Percentiles rank a stretch among this genome's conserved stretches.
Evolutionary conservation across 805 yeast genomes (phyloP).

Genomic region (Yarrowia porcina): DNA sequence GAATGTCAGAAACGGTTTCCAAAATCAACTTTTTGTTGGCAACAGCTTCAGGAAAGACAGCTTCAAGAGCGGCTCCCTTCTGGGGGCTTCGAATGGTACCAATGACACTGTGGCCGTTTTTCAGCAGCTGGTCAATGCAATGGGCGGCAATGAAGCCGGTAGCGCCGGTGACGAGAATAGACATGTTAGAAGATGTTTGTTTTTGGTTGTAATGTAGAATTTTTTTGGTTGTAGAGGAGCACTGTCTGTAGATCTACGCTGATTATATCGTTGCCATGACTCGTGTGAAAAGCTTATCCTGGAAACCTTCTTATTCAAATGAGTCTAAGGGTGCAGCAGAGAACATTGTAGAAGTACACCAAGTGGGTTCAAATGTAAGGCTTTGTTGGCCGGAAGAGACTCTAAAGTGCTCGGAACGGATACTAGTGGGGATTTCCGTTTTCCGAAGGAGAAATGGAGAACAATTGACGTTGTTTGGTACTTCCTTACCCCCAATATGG

Average conservation of each 20-base stretch:
- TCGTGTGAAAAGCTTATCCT: neutral
- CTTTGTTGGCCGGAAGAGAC: neutral
- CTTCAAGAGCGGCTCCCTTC: slow-evolving; percentile 41
- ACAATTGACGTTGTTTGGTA: too few species aligned
- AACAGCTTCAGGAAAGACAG: slow-evolving; percentile 26
- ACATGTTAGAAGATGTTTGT: neutral
- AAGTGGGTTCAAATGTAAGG: neutral
- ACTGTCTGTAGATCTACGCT: neutral
- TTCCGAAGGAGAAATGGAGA: too few species aligned
- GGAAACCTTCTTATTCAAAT: neutral
- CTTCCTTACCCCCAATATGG: too few species aligned
- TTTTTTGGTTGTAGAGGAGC: neutral
- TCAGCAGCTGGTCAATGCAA: slow-evolving; percentile 41
- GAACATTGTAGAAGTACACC: neutral
- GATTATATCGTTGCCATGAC: neutral
- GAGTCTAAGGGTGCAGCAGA: neutral
- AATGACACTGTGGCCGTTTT: slow-evolving; percentile 44
- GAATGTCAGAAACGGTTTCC: slow-evolving; percentile 37
- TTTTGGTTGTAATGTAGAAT: neutral
- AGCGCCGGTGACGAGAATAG: slow-evolving; percentile 46
- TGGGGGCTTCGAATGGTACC: slow-evolving; percentile 48
- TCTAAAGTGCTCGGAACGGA: neutral
- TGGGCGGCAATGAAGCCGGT: slow-evolving; percentile 49
- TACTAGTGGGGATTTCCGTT: neutral
- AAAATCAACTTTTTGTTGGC: slow-evolving; percentile 34